Base-by-base conservation (phyloP, 2,329 filamentous ascomycete genomes). In the Chalara sp. region DNA sequence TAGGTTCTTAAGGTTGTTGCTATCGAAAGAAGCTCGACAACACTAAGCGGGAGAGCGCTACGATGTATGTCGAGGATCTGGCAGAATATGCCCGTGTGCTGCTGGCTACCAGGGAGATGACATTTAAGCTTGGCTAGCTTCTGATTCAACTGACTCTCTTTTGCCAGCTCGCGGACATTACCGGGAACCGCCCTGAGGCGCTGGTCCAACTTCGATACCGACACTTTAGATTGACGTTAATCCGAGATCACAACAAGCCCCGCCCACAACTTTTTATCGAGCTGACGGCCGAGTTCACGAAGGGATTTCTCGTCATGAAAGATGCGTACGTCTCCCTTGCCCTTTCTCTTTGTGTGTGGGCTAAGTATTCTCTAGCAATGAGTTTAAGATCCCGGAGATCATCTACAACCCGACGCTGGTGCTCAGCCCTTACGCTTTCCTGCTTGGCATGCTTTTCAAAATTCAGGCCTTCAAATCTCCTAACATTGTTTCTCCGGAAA, bases 381-480 rank as follows among this genome's bases (percentile, higher is more conserved):
- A 55, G 32, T 68, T 66, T 42, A 52, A 52, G 40, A 61, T 68
- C 46, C 59, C 56, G 12, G 55, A 67, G 51, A 62, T 67, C 49
- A 65, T 67, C 28, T 66, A 58, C 45, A 54, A 69, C 48, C 48
- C 59, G n/a, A 61, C 60, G 12, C 61, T 68, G 31, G 53, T 64
- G 46, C 63, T 67, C 10, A 68, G 66, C 47, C 50, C 60, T 55
- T 53, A 68, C 50, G 50, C 64, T 48, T 61, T 59, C 37, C 57
- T 67, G 50, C 46, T 70, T 40, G 50, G 60, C 28, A 56, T 70
- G 47, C 60, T 69, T 28, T 69, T 68, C 46, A 49, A 57, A 29
- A 58, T 67, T 51, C 11, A 55, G 21, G 64, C 52, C 21, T 71
- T 70, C 44, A 63, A 65, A 52, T 62, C 49, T 6, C 62, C 59